Evolutionary conservation across 2,329 filamentous ascomycete genomes (phyloP).

Genomic region (Fusarium robinianum): DNA sequence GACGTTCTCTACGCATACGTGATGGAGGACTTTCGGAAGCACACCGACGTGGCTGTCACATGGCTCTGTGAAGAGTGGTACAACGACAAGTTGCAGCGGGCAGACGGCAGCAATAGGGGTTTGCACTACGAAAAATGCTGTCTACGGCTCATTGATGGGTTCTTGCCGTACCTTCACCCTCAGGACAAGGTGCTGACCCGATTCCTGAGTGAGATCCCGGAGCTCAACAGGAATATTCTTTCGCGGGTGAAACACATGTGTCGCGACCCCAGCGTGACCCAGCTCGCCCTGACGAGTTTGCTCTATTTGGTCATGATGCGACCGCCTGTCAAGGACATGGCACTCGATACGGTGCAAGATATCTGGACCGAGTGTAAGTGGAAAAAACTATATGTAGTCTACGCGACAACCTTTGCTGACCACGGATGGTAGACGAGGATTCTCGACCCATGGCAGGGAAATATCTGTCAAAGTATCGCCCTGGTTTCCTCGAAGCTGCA

Average conservation of each 20-base stretch:
- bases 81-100: slow-evolving; percentile 68
- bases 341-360: slow-evolving; percentile 67
- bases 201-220: slow-evolving; percentile 89
- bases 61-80: slow-evolving; percentile 99
- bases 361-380: slow-evolving; percentile 69
- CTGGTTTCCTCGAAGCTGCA: slow-evolving; percentile 51
- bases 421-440: slow-evolving; percentile 57
- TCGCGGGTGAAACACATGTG: slow-evolving; percentile 71
- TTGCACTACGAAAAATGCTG: slow-evolving; percentile 80
- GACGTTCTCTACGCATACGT: slow-evolving; percentile 83
- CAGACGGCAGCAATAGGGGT: slow-evolving; percentile 52
- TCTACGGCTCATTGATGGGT: slow-evolving; percentile 81
- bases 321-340: slow-evolving; percentile 65
- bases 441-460: slow-evolving; percentile 65
- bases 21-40: slow-evolving; percentile 86
- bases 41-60: slow-evolving; percentile 86
- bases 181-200: slow-evolving; percentile 89
- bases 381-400: background rate
- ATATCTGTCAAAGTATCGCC: slow-evolving; percentile 65
- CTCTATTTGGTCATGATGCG: slow-evolving; percentile 70
- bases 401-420: slow-evolving; percentile 25
- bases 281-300: slow-evolving; percentile 66
- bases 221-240: slow-evolving; percentile 73
- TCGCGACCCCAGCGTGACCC: slow-evolving; percentile 67
- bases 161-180: slow-evolving; percentile 87